Evolutionary conservation across 2,329 filamentous ascomycete genomes (phyloP).

Genomic region (Fusarium sp.): DNA sequence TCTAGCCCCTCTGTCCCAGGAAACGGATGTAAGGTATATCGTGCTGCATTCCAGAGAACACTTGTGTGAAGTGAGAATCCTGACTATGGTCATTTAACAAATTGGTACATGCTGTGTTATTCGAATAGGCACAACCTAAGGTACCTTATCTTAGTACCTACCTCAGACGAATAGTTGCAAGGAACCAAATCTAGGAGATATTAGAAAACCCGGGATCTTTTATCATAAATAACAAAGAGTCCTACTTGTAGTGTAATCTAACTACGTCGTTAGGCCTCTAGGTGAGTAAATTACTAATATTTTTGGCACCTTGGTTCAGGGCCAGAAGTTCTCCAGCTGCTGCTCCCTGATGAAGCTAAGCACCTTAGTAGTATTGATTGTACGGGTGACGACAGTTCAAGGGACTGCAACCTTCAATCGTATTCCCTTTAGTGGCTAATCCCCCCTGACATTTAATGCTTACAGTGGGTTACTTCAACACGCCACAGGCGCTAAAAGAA

Average conservation of each 20-base stretch:
- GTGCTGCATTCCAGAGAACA: neutral
- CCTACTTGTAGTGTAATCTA: neutral
- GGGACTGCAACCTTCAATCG: neutral
- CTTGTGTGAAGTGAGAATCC: neutral
- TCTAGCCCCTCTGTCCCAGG: neutral
- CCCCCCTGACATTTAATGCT: slow-evolving; percentile 10
- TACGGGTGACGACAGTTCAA: neutral
- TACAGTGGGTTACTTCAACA: slow-evolving; percentile 28
- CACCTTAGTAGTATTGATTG: neutral
- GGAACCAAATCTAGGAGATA: neutral
- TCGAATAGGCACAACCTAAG: neutral
- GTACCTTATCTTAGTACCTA: neutral
- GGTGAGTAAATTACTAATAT: neutral
- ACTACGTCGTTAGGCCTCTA: neutral
- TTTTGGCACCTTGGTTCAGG: neutral
- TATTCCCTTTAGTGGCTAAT: neutral
- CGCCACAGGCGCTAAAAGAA: slow-evolving; percentile 38
- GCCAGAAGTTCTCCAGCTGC: neutral
- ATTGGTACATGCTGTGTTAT: neutral
- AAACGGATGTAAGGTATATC: neutral
- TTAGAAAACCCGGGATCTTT: neutral
- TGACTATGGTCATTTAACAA: neutral
- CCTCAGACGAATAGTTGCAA: neutral
- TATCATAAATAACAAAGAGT: neutral
- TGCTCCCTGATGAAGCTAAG: neutral